Evolutionary conservation across 2,329 filamentous ascomycete species (phyloP).

Genomic region (Hypoxylon sp.): DNA sequence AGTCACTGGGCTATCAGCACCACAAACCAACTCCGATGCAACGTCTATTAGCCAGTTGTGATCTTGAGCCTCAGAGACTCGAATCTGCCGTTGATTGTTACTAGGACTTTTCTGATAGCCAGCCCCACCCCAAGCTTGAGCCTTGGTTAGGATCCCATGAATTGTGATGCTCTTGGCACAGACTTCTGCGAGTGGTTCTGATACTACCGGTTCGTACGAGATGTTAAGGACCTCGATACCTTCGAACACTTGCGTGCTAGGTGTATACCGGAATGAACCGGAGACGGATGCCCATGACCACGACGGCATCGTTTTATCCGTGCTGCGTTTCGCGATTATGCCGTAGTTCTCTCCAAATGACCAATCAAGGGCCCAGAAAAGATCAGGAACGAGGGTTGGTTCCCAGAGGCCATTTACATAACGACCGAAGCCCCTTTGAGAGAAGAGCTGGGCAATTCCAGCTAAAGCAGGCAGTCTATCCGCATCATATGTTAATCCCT

Average conservation of each 20-base stretch:
- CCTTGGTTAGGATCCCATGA: conserved; percentile 14
- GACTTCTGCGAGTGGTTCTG: conserved; percentile 23
- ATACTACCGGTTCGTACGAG: conserved; percentile 5
- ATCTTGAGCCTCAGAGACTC: conserved; percentile 1
- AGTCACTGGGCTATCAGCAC: conserved; percentile 4
- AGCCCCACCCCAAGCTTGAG: conserved; percentile 25
- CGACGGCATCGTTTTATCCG: conserved; percentile 33
- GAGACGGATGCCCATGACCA: conserved; percentile 45
- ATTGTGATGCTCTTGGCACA: conserved; percentile 27
- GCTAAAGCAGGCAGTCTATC: conserved; percentile 42
- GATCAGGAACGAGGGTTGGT: conserved; percentile 28
- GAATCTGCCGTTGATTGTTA: conserved; percentile 18
- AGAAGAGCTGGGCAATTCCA: conserved; percentile 41
- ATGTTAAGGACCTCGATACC: conserved; percentile 30
- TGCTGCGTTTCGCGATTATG: conserved; percentile 29
- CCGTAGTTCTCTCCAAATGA: conserved; percentile 12
- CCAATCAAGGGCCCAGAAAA: conserved; percentile 37
- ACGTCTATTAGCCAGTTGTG: conserved; percentile 33
- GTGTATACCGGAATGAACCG: conserved; percentile 30
- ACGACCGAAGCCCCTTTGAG: conserved; percentile 27
- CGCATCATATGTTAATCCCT: conserved; percentile 36
- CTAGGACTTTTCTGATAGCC: not conserved
- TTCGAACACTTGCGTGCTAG: conserved; percentile 12
- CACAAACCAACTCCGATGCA: conserved; percentile 27
- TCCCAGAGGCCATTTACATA: conserved; percentile 44